These are phyloP conservation scores for Tuber umbilicatum DNA, from an alignment of 495 filamentous ascomycete species.

Conservation along the genomic window DNA sequence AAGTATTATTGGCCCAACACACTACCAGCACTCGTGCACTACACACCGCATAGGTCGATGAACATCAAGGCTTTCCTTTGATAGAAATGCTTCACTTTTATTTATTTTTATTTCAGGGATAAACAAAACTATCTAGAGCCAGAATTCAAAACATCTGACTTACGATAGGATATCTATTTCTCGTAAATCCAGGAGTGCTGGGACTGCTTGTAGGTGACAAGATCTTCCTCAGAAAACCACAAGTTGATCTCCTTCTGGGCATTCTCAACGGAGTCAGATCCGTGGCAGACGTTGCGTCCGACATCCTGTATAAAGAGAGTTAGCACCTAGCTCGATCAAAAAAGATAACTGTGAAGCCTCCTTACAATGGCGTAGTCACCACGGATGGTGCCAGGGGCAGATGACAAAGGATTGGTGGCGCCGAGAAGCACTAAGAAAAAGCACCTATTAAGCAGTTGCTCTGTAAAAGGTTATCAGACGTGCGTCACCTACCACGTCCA, in stretches of 20 bases:
- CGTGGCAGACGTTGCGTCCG: conserved; percentile 99
- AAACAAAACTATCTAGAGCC: conserved; percentile 4
- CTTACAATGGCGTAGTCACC: conserved; percentile 68
- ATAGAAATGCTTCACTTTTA: conserved; percentile 15
- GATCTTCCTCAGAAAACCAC: conserved; percentile 85
- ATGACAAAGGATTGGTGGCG: conserved; percentile 94
- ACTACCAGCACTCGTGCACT: too few species aligned
- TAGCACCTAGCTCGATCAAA: conserved; percentile 21
- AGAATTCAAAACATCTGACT: background rate
- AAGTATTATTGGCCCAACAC: background rate
- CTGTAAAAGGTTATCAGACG: background rate
- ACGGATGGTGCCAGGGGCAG: conserved; percentile 92
- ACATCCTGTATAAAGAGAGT: conserved; percentile 55
- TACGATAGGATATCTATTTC: conserved; percentile 49
- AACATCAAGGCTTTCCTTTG: background rate
- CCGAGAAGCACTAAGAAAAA: conserved; percentile 65
- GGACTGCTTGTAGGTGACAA: conserved; percentile 70
- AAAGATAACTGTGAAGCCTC: background rate
- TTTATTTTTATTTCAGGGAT: conserved; percentile 9
- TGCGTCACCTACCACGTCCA: conserved; percentile 64
- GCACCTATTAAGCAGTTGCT: conserved; percentile 20
- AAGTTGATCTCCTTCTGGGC: conserved; percentile 99
- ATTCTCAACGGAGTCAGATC: conserved; percentile 94
- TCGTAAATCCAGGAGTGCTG: conserved; percentile 93
- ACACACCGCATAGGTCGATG: background rate